A percentile compares a stretch with the other conserved stretches of the same genome.
phyloP scores from a whole-genome alignment of 129 eudicot species.

The Saussurea involucrata region DNA sequence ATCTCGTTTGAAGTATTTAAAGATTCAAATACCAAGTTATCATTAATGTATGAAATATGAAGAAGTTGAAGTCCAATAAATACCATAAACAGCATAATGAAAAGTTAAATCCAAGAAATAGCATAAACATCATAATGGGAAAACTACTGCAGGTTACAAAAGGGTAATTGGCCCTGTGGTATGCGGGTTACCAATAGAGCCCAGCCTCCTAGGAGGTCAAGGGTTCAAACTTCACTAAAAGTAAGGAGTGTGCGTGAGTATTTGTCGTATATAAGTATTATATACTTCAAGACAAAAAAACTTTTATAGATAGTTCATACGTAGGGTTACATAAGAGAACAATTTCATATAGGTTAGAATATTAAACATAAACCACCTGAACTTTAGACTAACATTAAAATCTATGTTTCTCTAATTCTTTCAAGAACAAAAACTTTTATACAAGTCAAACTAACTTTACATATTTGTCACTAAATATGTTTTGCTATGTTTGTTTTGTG shows the following conservation, averaged over 20 bases:
- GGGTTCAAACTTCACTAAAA: too few relatives aligned
- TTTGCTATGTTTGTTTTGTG: too few relatives aligned
- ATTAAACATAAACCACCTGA: background rate
- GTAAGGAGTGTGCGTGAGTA: too few relatives aligned
- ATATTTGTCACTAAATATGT: background rate
- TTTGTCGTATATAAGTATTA: too few relatives aligned
- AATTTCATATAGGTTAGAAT: background rate
- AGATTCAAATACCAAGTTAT: background rate
- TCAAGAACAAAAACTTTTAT: background rate
- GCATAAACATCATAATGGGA: background rate
- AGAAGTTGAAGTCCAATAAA: too few relatives aligned
- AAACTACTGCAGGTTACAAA: too few relatives aligned
- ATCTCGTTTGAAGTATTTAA: background rate
- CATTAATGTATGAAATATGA: background rate
- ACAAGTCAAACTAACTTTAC: background rate
- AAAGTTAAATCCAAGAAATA: background rate
- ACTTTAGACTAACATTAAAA: background rate
- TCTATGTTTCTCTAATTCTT: background rate
- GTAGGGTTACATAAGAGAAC: background rate
- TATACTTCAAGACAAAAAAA: too few relatives aligned
- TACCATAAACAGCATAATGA: background rate
- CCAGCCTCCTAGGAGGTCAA: too few relatives aligned
- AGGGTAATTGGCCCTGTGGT: too few relatives aligned
- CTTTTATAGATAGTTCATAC: background rate
- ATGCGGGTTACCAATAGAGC: too few relatives aligned